Percentiles rank a stretch among this genome's conserved stretches.
Evolutionary conservation across 73 alveolate genomes (phyloP).

Genomic region (Uronychia binucleata): DNA sequence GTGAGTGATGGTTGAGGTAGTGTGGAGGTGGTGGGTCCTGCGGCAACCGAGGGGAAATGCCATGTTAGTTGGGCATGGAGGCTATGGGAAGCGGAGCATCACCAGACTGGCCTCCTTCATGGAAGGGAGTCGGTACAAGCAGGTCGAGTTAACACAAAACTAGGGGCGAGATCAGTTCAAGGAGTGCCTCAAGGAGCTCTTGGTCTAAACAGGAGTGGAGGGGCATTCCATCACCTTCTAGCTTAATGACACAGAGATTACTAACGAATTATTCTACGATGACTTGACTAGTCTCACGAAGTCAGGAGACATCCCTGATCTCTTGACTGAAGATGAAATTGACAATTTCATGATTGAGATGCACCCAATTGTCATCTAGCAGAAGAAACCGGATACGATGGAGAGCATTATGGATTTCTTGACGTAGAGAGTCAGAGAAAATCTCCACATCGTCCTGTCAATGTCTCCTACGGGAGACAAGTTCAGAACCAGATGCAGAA

Average conservation of each 20-base stretch:
- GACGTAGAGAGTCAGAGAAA: slow-evolving; percentile 96
- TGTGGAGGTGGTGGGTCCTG: slow-evolving; percentile 43
- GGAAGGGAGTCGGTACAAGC: slow-evolving; percentile 63
- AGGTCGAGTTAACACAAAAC: slow-evolving; percentile 74
- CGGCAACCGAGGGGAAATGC: slow-evolving; percentile 60
- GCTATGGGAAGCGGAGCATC: slow-evolving; percentile 78
- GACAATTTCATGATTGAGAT: slow-evolving; percentile 93
- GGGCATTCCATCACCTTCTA: slow-evolving; percentile 66
- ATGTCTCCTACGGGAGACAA: slow-evolving; percentile 99
- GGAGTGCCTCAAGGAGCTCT: slow-evolving; percentile 71
- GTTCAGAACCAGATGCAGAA: slow-evolving; percentile 97
- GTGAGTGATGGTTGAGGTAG: too few species aligned
- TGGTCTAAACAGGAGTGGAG: slow-evolving; percentile 77
- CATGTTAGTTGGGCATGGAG: slow-evolving; percentile 64
- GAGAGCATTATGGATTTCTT: slow-evolving; percentile 76
- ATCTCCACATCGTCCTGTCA: slow-evolving; percentile 94
- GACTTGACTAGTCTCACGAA: slow-evolving; percentile 82
- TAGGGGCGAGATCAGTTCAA: slow-evolving; percentile 77
- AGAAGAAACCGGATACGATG: slow-evolving; percentile 44
- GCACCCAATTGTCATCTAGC: slow-evolving; percentile 47
- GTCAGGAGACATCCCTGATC: slow-evolving; percentile 98
- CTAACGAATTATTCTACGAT: slow-evolving; percentile 81
- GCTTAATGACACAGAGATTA: slow-evolving; percentile 82
- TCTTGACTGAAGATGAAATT: slow-evolving; percentile 96
- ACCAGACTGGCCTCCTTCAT: slow-evolving; percentile 73